Percentiles rank a stretch among this genome's conserved stretches.
phyloP scores from a whole-genome alignment of 78 protist genomes.

The Dictyostelium brefeldianum region DNA sequence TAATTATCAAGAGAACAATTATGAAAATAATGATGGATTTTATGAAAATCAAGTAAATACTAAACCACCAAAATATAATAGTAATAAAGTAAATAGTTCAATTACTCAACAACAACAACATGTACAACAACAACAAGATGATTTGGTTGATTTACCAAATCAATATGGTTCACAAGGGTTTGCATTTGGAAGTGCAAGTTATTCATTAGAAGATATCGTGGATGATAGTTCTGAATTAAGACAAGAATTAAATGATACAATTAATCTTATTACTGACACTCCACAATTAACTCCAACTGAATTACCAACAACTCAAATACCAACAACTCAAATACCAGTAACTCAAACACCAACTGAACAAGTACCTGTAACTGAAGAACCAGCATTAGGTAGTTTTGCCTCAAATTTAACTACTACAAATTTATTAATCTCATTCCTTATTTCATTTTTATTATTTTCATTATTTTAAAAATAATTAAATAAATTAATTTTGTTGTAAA shows the following conservation, averaged over 20 bases:
- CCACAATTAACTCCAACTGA: neutral
- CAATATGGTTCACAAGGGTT: neutral
- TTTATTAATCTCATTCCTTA: neutral
- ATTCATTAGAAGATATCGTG: neutral
- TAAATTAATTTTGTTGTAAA: neutral
- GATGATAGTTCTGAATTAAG: neutral
- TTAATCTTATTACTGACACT: neutral
- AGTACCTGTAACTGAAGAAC: neutral
- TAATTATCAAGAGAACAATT: neutral
- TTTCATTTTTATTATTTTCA: neutral
- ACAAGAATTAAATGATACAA: neutral
- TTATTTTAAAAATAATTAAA: neutral
- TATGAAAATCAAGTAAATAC: neutral
- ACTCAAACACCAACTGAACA: neutral
- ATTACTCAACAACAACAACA: neutral
- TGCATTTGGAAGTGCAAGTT: neutral
- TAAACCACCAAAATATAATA: too few relatives aligned
- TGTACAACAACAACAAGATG: neutral
- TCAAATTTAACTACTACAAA: neutral
- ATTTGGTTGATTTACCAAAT: neutral
- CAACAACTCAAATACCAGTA: neutral
- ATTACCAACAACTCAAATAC: neutral
- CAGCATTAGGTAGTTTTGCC: neutral
- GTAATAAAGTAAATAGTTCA: neutral
- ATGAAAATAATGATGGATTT: neutral